Conservation (phyloP, 2,329 filamentous ascomycete genomes). For the Furcasterigmium sp. region DNA sequence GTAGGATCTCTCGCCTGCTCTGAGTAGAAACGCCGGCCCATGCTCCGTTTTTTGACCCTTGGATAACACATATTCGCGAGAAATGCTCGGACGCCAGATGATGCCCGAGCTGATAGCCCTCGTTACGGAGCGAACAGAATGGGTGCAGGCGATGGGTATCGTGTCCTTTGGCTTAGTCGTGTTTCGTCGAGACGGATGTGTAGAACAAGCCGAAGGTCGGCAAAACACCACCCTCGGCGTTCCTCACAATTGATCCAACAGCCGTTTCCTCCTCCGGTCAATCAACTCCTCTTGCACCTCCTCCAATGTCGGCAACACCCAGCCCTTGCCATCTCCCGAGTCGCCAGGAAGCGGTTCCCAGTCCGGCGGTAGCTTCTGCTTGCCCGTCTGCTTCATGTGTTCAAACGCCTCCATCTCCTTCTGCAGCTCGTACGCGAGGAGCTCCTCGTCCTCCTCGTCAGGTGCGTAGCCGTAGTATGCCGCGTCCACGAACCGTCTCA, state of each 20-base stretch:
- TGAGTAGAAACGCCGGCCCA: too few relatives aligned
- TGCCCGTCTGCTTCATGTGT: slow-evolving; percentile 54
- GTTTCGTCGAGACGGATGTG: too few relatives aligned
- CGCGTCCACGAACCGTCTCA: slow-evolving; percentile 78
- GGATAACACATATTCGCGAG: too few relatives aligned
- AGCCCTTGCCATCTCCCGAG: slow-evolving; percentile 72
- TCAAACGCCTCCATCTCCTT: slow-evolving; percentile 81
- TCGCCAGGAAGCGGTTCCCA: slow-evolving; percentile 91
- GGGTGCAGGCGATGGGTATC: too few relatives aligned
- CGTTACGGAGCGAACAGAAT: too few relatives aligned
- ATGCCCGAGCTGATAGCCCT: too few relatives aligned
- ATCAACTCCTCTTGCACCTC: slow-evolving; percentile 94
- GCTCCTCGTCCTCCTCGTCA: slow-evolving; percentile 79
- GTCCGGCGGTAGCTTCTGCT: slow-evolving; percentile 53
- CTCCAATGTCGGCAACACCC: slow-evolving; percentile 79
- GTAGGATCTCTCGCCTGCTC: too few relatives aligned
- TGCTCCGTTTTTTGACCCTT: too few relatives aligned
- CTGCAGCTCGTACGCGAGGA: slow-evolving; percentile 74
- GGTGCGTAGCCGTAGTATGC: slow-evolving; percentile 94
- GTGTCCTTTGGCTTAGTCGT: too few relatives aligned
- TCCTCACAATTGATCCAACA: slow-evolving; percentile 72
- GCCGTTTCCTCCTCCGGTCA: slow-evolving; percentile 73
- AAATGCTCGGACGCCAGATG: too few relatives aligned
- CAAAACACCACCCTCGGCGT: too few relatives aligned
- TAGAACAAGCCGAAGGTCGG: too few relatives aligned